Conservation (phyloP, 805 yeast species). For the Yarrowia keelungensis region DNA sequence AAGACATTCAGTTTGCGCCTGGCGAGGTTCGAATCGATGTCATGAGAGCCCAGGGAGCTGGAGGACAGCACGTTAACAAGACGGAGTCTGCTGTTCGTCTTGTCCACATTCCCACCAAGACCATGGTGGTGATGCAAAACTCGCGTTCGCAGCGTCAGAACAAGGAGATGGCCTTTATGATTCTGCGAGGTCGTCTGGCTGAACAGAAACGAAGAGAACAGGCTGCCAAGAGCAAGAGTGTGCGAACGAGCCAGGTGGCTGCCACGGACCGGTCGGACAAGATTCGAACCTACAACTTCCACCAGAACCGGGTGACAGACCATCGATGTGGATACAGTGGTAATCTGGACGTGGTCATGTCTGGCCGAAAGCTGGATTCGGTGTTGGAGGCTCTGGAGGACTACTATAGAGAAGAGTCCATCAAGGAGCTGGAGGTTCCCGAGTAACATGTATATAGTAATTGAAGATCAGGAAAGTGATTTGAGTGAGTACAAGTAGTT, state of each 20-base stretch:
- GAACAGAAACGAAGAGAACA: slow-evolving; percentile 74
- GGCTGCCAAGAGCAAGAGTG: slow-evolving; percentile 67
- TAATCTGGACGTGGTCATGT: slow-evolving; percentile 73
- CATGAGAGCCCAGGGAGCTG: slow-evolving; percentile 97
- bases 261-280: slow-evolving; percentile 92
- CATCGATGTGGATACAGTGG: slow-evolving; percentile 84
- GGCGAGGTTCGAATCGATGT: slow-evolving; percentile 92
- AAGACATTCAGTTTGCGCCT: slow-evolving; percentile 76
- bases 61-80: slow-evolving; percentile 98
- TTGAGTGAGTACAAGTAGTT: neutral
- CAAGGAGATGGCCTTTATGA: slow-evolving; percentile 87
- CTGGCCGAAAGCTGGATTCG: slow-evolving; percentile 64
- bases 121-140: slow-evolving; percentile 88
- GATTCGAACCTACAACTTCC: slow-evolving; percentile 89
- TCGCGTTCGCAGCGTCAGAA: slow-evolving; percentile 94
- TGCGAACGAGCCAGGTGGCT: slow-evolving; percentile 82
- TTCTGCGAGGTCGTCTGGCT: slow-evolving; percentile 83
- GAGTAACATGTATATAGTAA: slow-evolving; percentile 30
- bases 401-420: slow-evolving; percentile 53
- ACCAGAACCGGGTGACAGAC: slow-evolving; percentile 92
- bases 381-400: slow-evolving; percentile 61
- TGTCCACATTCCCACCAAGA: slow-evolving; percentile 90
- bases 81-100: slow-evolving; percentile 96
- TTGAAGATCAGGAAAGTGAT: neutral
- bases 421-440: slow-evolving; percentile 51